Evolutionary conservation across 305 asterid genomes (phyloP).

Genomic region (Galium porrigens): DNA sequence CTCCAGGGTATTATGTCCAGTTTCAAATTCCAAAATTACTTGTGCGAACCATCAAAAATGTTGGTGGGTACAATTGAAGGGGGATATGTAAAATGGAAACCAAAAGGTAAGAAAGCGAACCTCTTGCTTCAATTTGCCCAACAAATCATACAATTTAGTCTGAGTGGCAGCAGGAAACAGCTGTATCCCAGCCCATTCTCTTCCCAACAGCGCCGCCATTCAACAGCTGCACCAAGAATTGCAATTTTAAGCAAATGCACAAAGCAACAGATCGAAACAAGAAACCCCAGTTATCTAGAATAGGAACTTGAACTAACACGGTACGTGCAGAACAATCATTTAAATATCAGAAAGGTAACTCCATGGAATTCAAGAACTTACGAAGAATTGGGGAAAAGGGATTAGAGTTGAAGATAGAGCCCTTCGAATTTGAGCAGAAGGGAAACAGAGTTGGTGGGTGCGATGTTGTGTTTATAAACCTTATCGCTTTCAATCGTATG

Average conservation of each 20-base stretch:
- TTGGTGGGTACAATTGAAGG: no score
- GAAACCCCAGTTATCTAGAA: not conserved
- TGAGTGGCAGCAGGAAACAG: constrained; percentile 84
- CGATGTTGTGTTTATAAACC: not conserved
- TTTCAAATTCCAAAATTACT: not conserved
- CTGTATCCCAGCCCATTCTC: constrained; percentile 84
- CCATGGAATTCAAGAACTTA: not conserved
- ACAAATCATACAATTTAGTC: constrained; percentile 62
- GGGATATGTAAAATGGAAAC: not conserved
- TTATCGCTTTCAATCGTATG: not conserved
- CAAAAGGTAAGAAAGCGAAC: constrained; percentile 21
- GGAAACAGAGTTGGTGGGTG: not conserved
- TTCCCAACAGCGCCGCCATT: constrained; percentile 59
- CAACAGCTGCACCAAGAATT: constrained; percentile 17
- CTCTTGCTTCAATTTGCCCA: constrained; percentile 59
- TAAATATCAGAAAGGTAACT: not conserved
- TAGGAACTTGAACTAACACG: not conserved
- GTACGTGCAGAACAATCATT: not conserved
- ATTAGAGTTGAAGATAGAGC: not conserved
- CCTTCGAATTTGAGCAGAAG: not conserved
- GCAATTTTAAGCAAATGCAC: not conserved
- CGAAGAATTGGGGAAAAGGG: not conserved
- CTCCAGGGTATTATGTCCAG: not conserved
- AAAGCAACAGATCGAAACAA: not conserved
- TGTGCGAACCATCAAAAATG: no score